Evolutionary conservation across 805 yeast genomes (phyloP).

Genomic region (Ogataea pilisensis): DNA sequence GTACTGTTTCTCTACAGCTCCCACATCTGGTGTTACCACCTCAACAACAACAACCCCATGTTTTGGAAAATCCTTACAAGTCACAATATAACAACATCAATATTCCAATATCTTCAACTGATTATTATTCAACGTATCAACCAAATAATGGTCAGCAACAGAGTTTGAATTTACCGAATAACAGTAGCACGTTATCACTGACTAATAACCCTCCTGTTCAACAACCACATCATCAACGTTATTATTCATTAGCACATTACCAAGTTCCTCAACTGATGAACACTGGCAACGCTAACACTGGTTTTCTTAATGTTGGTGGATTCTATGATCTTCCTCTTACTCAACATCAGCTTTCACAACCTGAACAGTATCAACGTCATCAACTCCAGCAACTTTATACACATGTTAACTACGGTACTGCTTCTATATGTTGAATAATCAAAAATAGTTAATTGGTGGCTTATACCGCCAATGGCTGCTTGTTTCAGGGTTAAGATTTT

Average conservation of each 20-base stretch:
- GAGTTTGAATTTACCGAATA: slow-evolving; percentile 5
- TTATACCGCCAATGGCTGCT: too few species aligned
- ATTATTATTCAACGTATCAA: slow-evolving; percentile 15
- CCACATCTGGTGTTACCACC: slow-evolving; percentile 3
- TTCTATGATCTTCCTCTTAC: slow-evolving; percentile 1
- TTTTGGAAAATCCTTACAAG: slow-evolving; percentile 25
- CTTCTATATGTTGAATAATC: background rate
- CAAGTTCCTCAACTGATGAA: slow-evolving; percentile 15
- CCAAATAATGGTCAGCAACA: too few species aligned
- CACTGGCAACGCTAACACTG: slow-evolving; percentile 9
- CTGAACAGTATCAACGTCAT: background rate
- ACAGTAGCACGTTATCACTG: background rate
- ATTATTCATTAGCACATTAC: slow-evolving; percentile 15
- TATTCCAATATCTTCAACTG: too few species aligned
- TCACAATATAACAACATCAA: slow-evolving; percentile 15
- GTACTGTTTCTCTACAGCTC: too few species aligned
- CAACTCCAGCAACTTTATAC: background rate
- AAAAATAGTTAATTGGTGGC: too few species aligned
- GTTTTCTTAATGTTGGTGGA: background rate
- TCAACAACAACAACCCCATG: slow-evolving; percentile 19
- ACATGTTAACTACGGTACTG: background rate
- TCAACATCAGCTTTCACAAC: slow-evolving; percentile 7
- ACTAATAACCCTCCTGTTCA: background rate
- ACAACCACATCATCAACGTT: slow-evolving; percentile 14
- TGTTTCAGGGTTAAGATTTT: too few species aligned